Evolutionary conservation across 768 basidiomycete genomes (phyloP).

Genomic region (Boletus tomentosulus): DNA sequence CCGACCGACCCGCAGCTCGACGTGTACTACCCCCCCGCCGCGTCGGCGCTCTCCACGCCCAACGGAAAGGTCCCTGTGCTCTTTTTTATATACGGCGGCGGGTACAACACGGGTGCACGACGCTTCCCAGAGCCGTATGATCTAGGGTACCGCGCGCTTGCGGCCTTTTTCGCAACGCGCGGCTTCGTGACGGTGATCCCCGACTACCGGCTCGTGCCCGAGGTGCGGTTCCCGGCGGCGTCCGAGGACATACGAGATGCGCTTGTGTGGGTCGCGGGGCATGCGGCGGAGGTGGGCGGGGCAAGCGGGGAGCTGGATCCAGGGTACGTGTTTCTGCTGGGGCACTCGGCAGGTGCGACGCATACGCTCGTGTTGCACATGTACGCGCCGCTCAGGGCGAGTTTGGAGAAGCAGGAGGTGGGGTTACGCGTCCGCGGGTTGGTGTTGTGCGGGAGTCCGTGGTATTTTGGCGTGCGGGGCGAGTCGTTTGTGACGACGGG

Average conservation of each 20-base stretch:
- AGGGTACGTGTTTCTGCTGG: slow-evolving; percentile 44
- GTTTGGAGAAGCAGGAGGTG: slow-evolving; percentile 24
- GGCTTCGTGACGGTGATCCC: slow-evolving; percentile 64
- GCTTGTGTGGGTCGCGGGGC: slow-evolving; percentile 48
- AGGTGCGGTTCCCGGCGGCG: slow-evolving; percentile 50
- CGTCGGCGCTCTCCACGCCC: slow-evolving; percentile 20
- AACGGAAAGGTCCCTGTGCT: slow-evolving; percentile 43
- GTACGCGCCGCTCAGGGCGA: slow-evolving; percentile 25
- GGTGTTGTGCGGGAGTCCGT: slow-evolving; percentile 45
- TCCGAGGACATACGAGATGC: slow-evolving; percentile 60
- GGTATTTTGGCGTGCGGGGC: slow-evolving; percentile 32
- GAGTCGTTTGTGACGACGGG: slow-evolving; percentile 23
- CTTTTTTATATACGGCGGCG: slow-evolving; percentile 67
- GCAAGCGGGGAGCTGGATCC: slow-evolving; percentile 33
- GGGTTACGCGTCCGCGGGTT: slow-evolving; percentile 37
- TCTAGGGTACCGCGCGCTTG: slow-evolving; percentile 53
- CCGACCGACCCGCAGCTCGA: slow-evolving; percentile 45
- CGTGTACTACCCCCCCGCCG: slow-evolving; percentile 53
- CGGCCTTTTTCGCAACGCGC: slow-evolving; percentile 54
- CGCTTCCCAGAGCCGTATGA: slow-evolving; percentile 43
- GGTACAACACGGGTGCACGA: slow-evolving; percentile 52
- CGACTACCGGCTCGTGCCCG: slow-evolving; percentile 63
- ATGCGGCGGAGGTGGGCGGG: slow-evolving; percentile 18
- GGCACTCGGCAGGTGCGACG: slow-evolving; percentile 60
- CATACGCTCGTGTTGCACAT: slow-evolving; percentile 45